These are phyloP conservation scores for Blepharisma japonicum DNA, from an alignment of 73 alveolate genomes.

Conservation along the genomic window DNA sequence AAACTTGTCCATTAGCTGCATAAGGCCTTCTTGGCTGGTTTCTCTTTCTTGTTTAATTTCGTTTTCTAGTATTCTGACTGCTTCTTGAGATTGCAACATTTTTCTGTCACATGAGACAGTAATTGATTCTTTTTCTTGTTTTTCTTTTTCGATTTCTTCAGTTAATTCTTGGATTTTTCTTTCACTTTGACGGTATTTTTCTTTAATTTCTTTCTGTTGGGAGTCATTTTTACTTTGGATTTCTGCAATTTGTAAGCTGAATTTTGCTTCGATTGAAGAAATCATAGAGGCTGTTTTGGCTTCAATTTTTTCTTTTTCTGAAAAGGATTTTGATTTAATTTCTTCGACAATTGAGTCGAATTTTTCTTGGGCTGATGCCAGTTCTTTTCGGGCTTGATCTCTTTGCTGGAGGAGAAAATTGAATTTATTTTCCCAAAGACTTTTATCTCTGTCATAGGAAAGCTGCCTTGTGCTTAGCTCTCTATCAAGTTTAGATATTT, in stretches of 20 bases:
- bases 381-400: constrained; percentile 69
- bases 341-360: constrained; percentile 85
- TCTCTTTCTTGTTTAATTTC: constrained; percentile 64
- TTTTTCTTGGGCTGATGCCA: constrained; percentile 72
- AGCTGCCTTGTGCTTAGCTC: constrained; percentile 1
- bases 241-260: constrained; percentile 69
- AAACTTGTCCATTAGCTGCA: constrained; percentile 57
- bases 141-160: constrained; percentile 75
- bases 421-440: constrained; percentile 23
- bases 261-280: constrained; percentile 70
- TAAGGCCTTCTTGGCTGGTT: constrained; percentile 73
- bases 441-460: constrained; percentile 22
- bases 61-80: constrained; percentile 61
- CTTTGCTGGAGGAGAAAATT: constrained; percentile 9
- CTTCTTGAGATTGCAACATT: constrained; percentile 65
- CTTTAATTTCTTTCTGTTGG: constrained; percentile 35
- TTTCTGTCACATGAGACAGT: constrained; percentile 77
- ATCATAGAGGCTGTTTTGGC: constrained; percentile 47
- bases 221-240: constrained; percentile 37
- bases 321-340: constrained; percentile 62
- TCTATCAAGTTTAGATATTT: constrained; percentile 21
- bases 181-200: constrained; percentile 69
- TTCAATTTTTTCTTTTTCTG: constrained; percentile 75
- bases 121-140: constrained; percentile 69
- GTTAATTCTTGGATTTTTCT: constrained; percentile 80